Conservation (phyloP, 768 basidiomycete species). For the Gyrodon lividus region DNA sequence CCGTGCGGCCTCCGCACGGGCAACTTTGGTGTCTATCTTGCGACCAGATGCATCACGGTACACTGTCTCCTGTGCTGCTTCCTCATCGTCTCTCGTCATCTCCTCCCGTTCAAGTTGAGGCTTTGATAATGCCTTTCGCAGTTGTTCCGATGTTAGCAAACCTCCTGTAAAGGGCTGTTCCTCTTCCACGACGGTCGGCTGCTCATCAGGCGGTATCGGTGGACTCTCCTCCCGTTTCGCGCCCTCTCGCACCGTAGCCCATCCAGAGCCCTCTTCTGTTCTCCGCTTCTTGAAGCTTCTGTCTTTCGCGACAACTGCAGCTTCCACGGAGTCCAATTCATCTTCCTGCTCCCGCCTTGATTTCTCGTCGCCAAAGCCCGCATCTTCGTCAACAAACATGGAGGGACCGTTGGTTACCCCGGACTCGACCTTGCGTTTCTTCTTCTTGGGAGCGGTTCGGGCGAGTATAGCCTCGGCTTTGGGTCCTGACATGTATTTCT, state of each 20-base stretch:
- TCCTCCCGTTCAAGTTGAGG: slow-evolving; percentile 33
- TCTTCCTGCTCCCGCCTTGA: slow-evolving; percentile 54
- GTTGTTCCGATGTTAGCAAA: slow-evolving; percentile 70
- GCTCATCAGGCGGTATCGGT: slow-evolving; percentile 61
- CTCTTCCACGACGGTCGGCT: slow-evolving; percentile 58
- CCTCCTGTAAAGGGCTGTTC: slow-evolving; percentile 63
- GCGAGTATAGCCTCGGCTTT: slow-evolving; percentile 95
- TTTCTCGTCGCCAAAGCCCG: slow-evolving; percentile 56
- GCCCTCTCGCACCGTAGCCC: slow-evolving; percentile 67
- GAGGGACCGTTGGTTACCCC: slow-evolving; percentile 25
- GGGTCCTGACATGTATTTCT: slow-evolving; percentile 94
- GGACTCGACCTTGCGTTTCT: slow-evolving; percentile 56
- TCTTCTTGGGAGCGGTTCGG: slow-evolving; percentile 56
- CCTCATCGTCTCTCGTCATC: slow-evolving; percentile 47
- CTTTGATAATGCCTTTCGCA: slow-evolving; percentile 61
- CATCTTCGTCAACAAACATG: slow-evolving; percentile 67
- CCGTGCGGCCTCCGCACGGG: slow-evolving; percentile 79
- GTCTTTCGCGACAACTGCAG: slow-evolving; percentile 71
- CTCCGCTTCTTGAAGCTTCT: slow-evolving; percentile 79
- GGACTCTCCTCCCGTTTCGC: slow-evolving; percentile 45
- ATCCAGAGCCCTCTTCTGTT: slow-evolving; percentile 52
- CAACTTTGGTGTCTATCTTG: slow-evolving; percentile 86
- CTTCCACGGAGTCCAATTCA: slow-evolving; percentile 51
- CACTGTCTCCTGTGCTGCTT: slow-evolving; percentile 81
- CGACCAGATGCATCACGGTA: slow-evolving; percentile 89